Percentiles rank a stretch among this genome's conserved stretches.
Evolutionary conservation across 768 basidiomycete genomes (phyloP).

Genomic region (Pulveroboletus frians): DNA sequence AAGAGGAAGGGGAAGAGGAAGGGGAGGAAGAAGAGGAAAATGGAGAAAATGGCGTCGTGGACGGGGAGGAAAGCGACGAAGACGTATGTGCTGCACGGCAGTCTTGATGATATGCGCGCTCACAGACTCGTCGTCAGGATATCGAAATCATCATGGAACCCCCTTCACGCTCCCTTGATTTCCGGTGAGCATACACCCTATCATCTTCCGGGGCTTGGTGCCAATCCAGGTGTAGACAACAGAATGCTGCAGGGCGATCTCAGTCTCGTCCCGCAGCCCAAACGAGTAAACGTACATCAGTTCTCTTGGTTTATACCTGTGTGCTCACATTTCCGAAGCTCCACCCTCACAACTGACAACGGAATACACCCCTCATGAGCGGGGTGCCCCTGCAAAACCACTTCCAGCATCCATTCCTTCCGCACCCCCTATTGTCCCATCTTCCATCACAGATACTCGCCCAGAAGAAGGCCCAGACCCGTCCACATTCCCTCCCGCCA

Average conservation of each 20-base stretch:
- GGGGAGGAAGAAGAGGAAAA: constrained; percentile 12
- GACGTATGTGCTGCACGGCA: constrained; percentile 34
- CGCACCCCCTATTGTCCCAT: constrained; percentile 18
- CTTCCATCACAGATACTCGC: constrained; percentile 13
- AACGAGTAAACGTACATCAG: constrained; percentile 26
- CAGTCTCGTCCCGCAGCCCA: constrained; percentile 30
- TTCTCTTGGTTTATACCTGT: neutral
- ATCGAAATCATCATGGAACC: constrained; percentile 91
- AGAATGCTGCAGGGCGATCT: constrained; percentile 30
- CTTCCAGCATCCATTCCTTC: constrained; percentile 15
- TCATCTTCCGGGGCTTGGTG: neutral
- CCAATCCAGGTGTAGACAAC: constrained; percentile 28
- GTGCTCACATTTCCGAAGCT: constrained; percentile 15
- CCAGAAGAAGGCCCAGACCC: constrained; percentile 56
- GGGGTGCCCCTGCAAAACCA: constrained; percentile 43
- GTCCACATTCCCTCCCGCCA: constrained; percentile 56
- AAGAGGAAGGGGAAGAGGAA: constrained; percentile 27
- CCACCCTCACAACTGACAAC: constrained; percentile 65
- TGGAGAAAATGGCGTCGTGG: constrained; percentile 38
- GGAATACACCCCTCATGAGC: constrained; percentile 73
- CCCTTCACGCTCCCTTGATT: constrained; percentile 64
- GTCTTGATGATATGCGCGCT: neutral
- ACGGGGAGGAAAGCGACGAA: constrained; percentile 43
- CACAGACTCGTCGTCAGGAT: constrained; percentile 43
- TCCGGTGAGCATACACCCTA: constrained; percentile 45